phyloP scores from a whole-genome alignment of 331 rosid species.

The Rhamnella rubrinervis region DNA sequence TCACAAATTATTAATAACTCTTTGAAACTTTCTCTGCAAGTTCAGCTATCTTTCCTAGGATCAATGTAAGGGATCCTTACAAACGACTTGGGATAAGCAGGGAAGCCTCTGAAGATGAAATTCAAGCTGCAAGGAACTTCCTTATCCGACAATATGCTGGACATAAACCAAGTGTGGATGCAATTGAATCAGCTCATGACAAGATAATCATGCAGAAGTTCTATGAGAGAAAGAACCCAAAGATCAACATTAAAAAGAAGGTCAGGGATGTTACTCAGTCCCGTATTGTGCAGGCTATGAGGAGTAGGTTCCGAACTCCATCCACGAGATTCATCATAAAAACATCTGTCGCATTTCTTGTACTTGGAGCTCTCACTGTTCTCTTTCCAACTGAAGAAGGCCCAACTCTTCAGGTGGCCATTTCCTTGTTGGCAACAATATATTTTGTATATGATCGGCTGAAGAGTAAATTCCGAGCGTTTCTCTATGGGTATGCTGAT shows the following conservation, averaged over 20 bases:
- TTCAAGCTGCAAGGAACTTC: slow-evolving; percentile 92
- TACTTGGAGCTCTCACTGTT: slow-evolving; percentile 74
- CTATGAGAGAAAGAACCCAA: slow-evolving; percentile 77
- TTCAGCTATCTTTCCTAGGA: slow-evolving; percentile 89
- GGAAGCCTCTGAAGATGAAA: slow-evolving; percentile 97
- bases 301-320: slow-evolving; percentile 82
- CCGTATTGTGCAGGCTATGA: slow-evolving; percentile 61
- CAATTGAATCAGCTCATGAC: slow-evolving; percentile 94
- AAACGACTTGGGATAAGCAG: slow-evolving; percentile 91
- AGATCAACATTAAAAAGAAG: slow-evolving; percentile 81
- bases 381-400: slow-evolving; percentile 97
- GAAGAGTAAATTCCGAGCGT: slow-evolving; percentile 72
- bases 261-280: slow-evolving; percentile 77
- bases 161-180: slow-evolving; percentile 89
- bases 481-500: slow-evolving; percentile 72
- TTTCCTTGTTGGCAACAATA: slow-evolving; percentile 78
- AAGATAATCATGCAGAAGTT: slow-evolving; percentile 87
- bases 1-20: neutral
- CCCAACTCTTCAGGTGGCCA: slow-evolving; percentile 92
- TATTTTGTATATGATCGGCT: slow-evolving; percentile 79
- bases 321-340: slow-evolving; percentile 71
- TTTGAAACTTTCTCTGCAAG: slow-evolving; percentile 34
- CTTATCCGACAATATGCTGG: slow-evolving; percentile 76
- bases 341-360: slow-evolving; percentile 60
- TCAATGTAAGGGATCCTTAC: slow-evolving; percentile 85